A percentile compares a stretch with the other conserved stretches of the same genome.
Conservation (phyloP, 2,329 filamentous ascomycete genomes). For the Aspergillus ibericus region DNA sequence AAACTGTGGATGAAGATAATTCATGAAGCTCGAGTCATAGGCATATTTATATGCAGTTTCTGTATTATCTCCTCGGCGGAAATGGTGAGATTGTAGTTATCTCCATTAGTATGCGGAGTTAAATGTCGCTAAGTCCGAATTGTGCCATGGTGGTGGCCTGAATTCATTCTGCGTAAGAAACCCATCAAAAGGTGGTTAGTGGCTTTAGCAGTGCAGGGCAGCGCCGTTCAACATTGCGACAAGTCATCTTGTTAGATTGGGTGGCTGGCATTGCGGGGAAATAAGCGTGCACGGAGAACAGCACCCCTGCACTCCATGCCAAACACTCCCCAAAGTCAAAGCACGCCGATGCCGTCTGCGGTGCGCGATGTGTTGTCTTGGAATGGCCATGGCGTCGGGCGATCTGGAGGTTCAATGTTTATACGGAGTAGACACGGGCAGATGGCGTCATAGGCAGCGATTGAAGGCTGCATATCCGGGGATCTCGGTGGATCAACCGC, state of each 20-base stretch:
- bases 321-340: neutral
- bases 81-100: neutral
- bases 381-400: neutral
- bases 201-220: neutral
- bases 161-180: neutral
- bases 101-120: neutral
- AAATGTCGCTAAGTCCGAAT: neutral
- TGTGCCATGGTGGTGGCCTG: neutral
- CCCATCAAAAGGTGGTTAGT: neutral
- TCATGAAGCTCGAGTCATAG: neutral
- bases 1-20: neutral
- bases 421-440: neutral
- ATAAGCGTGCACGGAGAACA: neutral
- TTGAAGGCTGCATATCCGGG: neutral
- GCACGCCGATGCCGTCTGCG: neutral
- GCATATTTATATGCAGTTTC: neutral
- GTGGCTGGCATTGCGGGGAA: neutral
- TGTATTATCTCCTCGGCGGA: neutral
- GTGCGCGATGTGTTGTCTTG: neutral
- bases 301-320: neutral
- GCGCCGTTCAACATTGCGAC: neutral
- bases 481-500: conserved; percentile 1
- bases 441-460: neutral
- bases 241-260: neutral
- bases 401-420: neutral